A percentile compares a stretch with the other conserved stretches of the same genome.
phyloP scores from a whole-genome alignment of 78 protist species.

The Salpingoeca rosetta region DNA sequence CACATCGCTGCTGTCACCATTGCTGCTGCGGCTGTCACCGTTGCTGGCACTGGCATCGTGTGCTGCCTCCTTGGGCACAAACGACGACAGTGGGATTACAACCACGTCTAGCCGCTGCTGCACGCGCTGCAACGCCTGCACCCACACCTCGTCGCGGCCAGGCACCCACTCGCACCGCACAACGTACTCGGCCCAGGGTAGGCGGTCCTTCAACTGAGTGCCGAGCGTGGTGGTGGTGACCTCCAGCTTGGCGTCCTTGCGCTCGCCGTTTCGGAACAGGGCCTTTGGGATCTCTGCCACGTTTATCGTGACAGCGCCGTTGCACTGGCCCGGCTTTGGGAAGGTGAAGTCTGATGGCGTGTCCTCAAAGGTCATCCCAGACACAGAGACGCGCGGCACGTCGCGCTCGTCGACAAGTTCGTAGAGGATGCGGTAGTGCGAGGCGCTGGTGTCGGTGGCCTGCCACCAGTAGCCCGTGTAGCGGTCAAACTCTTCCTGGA shows the following conservation, averaged over 20 bases:
- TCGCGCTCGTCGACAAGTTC: slow-evolving; percentile 7
- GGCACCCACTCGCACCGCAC: neutral
- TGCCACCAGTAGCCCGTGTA: slow-evolving; percentile 54
- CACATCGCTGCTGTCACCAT: neutral
- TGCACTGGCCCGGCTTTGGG: too few relatives aligned
- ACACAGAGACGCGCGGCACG: neutral
- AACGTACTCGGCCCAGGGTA: neutral
- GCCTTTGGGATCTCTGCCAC: too few relatives aligned
- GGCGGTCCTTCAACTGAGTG: neutral
- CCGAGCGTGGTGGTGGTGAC: too few relatives aligned
- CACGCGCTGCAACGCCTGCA: neutral
- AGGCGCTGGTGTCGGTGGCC: neutral
- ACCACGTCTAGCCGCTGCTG: neutral
- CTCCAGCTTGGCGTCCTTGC: too few relatives aligned
- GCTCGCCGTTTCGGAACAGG: too few relatives aligned
- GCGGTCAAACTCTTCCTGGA: slow-evolving; percentile 54
- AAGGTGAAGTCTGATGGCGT: neutral
- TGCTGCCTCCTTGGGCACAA: neutral
- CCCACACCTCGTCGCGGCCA: neutral
- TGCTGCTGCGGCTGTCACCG: too few relatives aligned
- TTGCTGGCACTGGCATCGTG: neutral
- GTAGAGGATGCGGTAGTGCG: too few relatives aligned
- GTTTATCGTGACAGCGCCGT: too few relatives aligned
- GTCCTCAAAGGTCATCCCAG: neutral
- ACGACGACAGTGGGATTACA: neutral